Evolutionary conservation across 1,284 basidiomycete species (phyloP).

Genomic region (Hemileia vastatrix): DNA sequence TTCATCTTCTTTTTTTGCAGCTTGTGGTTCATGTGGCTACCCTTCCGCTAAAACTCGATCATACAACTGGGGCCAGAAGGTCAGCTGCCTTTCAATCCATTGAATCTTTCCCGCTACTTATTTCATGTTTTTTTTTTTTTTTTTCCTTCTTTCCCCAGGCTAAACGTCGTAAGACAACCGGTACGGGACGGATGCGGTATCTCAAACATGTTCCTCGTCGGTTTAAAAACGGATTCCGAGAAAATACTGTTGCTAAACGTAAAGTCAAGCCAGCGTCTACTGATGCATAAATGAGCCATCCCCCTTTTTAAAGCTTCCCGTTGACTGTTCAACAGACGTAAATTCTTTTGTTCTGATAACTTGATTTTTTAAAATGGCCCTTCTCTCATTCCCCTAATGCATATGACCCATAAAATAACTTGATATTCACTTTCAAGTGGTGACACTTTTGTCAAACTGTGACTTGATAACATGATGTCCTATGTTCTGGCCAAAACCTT

Average conservation of each 20-base stretch:
- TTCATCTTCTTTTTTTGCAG: conserved; percentile 47
- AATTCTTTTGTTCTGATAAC: too few species aligned
- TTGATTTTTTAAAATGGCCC: too few species aligned
- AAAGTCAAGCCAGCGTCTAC: conserved; percentile 8
- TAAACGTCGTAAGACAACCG: conserved; percentile 49
- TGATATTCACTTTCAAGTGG: too few species aligned
- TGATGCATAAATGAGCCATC: too few species aligned
- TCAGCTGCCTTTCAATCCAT: conserved; percentile 39
- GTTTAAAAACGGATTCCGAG: conserved; percentile 90
- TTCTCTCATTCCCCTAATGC: too few species aligned
- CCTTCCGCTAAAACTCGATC: conserved; percentile 89
- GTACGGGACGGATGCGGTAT: conserved; percentile 91
- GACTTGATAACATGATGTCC: too few species aligned
- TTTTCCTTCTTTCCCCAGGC: conserved; percentile 1
- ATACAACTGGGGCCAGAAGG: conserved; percentile 97
- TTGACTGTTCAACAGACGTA: too few species aligned
- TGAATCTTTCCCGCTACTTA: background rate
- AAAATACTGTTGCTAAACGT: conserved; percentile 17
- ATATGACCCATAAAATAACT: too few species aligned
- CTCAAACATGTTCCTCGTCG: conserved; percentile 77
- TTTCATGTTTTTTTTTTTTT: background rate
- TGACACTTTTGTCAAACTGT: too few species aligned
- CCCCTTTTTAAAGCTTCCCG: too few species aligned
- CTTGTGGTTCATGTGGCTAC: conserved; percentile 92
- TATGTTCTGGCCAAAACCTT: too few species aligned